Evolutionary conservation across 345 rosid species (phyloP).

Genomic region (Reutealis trisperma): DNA sequence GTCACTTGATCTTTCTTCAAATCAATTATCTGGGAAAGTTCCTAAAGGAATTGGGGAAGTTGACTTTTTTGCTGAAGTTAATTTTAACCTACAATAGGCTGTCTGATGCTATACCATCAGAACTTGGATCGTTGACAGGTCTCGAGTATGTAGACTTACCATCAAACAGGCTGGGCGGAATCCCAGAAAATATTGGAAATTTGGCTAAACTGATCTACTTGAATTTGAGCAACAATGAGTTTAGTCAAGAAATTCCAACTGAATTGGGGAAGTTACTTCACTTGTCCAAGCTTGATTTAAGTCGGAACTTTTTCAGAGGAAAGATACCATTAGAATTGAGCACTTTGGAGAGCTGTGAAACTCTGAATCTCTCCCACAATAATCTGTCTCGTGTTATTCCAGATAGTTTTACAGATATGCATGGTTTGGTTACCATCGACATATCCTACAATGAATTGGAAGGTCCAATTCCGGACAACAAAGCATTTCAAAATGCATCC

Average conservation of each 20-base stretch:
- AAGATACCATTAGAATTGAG: constrained; percentile 18
- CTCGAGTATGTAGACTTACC: constrained; percentile 33
- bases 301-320: constrained; percentile 35
- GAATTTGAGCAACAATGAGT: constrained; percentile 35
- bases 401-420: neutral
- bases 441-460: constrained; percentile 33
- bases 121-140: constrained; percentile 4
- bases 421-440: constrained; percentile 17
- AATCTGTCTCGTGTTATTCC: constrained; percentile 31
- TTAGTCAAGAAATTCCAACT: constrained; percentile 29
- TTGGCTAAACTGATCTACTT: constrained; percentile 5
- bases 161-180: constrained; percentile 22
- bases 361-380: constrained; percentile 33
- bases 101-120: constrained; percentile 16
- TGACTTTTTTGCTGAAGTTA: constrained; percentile 5
- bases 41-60: constrained; percentile 33
- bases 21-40: constrained; percentile 31
- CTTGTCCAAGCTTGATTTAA: constrained; percentile 23
- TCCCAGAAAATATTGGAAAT: constrained; percentile 20
- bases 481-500: neutral
- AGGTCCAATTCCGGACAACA: constrained; percentile 36
- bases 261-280: constrained; percentile 11
- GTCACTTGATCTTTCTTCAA: constrained; percentile 40
- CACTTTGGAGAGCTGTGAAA: constrained; percentile 14
- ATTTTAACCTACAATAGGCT: constrained; percentile 21